Conservation (phyloP, 108 stramenopile species). For the Skeletonema potamos region DNA sequence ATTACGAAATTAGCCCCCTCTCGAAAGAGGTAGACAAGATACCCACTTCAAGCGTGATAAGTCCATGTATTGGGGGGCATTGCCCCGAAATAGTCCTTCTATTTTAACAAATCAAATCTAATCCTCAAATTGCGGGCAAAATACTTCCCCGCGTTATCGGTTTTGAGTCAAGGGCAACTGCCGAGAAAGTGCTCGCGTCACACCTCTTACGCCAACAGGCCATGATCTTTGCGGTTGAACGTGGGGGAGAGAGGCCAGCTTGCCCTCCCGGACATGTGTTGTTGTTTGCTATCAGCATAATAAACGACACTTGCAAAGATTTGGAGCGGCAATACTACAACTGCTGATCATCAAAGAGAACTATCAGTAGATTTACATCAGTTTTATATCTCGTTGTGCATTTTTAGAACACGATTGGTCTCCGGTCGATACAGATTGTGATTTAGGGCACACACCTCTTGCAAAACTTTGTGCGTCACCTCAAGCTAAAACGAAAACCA, state of each 20-base stretch:
- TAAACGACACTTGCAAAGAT: not conserved
- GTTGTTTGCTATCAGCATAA: not conserved
- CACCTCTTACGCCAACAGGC: not conserved
- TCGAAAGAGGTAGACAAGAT: too few relatives aligned
- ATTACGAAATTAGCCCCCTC: too few relatives aligned
- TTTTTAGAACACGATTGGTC: not conserved
- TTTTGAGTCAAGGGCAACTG: not conserved
- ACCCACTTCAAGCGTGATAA: too few relatives aligned
- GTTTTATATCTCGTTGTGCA: not conserved
- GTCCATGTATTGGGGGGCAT: too few relatives aligned
- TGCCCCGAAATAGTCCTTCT: too few relatives aligned
- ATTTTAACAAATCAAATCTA: too few relatives aligned
- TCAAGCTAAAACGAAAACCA: not conserved
- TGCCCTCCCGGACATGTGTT: not conserved
- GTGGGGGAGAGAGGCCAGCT: not conserved
- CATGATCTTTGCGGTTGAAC: slow-evolving; percentile 1
- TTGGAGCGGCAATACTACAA: not conserved
- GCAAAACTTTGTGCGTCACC: not conserved
- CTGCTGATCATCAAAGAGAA: not conserved
- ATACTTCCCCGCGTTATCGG: not conserved
- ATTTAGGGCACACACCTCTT: not conserved
- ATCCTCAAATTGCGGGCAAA: not conserved
- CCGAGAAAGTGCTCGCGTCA: not conserved
- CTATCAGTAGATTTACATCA: not conserved
- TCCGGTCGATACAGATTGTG: not conserved